Percentiles rank a stretch among this genome's conserved stretches.
phyloP scores from a whole-genome alignment of 1,139 yeast species.

The Yamadazyma friedrichii region DNA sequence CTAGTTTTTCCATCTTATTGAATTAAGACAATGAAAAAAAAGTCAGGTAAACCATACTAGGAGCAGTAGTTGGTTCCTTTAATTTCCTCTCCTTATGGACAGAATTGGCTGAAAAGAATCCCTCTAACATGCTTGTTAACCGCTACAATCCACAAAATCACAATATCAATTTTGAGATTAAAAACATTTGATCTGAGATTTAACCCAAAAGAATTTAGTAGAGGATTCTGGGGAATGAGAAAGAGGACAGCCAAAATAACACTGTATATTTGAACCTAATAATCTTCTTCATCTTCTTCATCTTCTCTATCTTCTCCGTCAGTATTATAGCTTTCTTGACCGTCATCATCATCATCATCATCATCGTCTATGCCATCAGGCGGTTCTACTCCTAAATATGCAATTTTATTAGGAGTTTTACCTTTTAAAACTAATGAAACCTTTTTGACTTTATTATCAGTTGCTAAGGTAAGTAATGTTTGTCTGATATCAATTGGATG shows the following conservation, averaged over 20 bases:
- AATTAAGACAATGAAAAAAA: neutral
- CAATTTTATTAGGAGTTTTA: slow-evolving; percentile 41
- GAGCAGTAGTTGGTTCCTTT: slow-evolving; percentile 33
- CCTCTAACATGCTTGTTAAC: slow-evolving; percentile 8
- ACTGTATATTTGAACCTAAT: neutral
- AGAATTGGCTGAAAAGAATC: slow-evolving; percentile 7
- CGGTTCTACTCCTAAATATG: slow-evolving; percentile 17
- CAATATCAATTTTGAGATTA: neutral
- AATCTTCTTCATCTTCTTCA: neutral
- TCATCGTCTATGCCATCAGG: slow-evolving; percentile 10
- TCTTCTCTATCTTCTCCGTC: neutral
- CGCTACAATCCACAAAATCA: slow-evolving; percentile 2
- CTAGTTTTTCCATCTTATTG: neutral
- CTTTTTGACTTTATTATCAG: slow-evolving; percentile 35
- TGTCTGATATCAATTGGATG: slow-evolving; percentile 37
- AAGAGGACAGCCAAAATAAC: too few species aligned
- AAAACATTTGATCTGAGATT: neutral
- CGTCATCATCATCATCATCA: slow-evolving; percentile 18
- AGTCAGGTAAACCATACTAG: slow-evolving; percentile 21
- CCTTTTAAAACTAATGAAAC: slow-evolving; percentile 27
- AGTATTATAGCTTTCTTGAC: slow-evolving; percentile 24
- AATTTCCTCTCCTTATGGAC: slow-evolving; percentile 26
- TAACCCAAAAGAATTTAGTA: too few species aligned
- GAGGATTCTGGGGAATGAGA: too few species aligned
- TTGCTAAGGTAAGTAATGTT: slow-evolving; percentile 36